These are phyloP conservation scores for Millerago galiae DNA, from an alignment of 805 yeast genomes.

Conservation along the genomic window DNA sequence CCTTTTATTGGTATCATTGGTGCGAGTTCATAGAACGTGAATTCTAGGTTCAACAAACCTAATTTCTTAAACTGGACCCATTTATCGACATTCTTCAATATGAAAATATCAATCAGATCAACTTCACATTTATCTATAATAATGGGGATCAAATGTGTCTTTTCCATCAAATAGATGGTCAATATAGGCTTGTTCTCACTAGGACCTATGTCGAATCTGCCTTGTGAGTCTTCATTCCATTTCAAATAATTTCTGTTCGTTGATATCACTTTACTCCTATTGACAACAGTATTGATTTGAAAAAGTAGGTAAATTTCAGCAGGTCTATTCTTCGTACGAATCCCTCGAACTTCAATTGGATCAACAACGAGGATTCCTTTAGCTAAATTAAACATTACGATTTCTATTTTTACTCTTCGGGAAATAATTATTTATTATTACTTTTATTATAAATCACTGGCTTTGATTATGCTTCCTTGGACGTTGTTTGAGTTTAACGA, in stretches of 20 bases:
- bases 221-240: constrained; percentile 22
- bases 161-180: constrained; percentile 16
- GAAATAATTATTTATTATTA: no score
- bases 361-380: constrained; percentile 22
- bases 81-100: constrained; percentile 10
- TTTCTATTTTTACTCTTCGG: background rate
- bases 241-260: background rate
- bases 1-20: constrained; percentile 18
- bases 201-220: constrained; percentile 19
- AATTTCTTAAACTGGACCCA: constrained; percentile 10
- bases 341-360: constrained; percentile 19
- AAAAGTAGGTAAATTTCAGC: constrained; percentile 16
- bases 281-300: constrained; percentile 15
- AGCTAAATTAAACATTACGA: constrained; percentile 10
- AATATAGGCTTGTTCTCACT: constrained; percentile 8
- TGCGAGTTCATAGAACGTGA: constrained; percentile 20
- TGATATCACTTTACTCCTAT: constrained; percentile 10
- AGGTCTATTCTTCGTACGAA: background rate
- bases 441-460: constrained; percentile 17
- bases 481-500: constrained; percentile 14
- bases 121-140: constrained; percentile 15
- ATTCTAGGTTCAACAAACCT: constrained; percentile 18
- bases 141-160: constrained; percentile 7
- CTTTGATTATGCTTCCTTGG: constrained; percentile 19
- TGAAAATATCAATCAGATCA: constrained; percentile 12